Conservation (phyloP, 139 green algal species). For the Chlorella sp. region DNA sequence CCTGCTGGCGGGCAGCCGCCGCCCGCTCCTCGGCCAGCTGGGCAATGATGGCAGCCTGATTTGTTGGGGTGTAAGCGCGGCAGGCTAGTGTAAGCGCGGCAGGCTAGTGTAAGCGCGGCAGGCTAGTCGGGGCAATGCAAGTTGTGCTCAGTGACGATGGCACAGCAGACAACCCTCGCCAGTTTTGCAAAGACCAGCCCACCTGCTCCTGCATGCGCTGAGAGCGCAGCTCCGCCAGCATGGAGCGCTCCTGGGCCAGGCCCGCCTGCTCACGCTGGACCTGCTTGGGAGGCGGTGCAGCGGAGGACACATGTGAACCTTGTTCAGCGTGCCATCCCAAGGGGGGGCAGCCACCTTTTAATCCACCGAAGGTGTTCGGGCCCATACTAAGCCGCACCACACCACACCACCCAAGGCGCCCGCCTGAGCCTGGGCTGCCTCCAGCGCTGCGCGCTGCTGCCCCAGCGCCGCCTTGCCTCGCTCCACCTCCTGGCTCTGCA, state of each 20-base stretch:
- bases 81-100: too few species aligned
- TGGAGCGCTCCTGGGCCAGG: conserved; percentile 2
- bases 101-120: too few species aligned
- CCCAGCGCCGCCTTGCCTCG: background rate
- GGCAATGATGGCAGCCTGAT: background rate
- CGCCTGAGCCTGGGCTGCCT: conserved; percentile 22
- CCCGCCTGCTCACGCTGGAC: conserved; percentile 12
- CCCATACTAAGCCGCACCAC: too few species aligned
- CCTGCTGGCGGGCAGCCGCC: conserved; percentile 8
- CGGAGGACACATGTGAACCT: too few species aligned
- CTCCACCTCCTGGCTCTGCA: conserved; percentile 23
- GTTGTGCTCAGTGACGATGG: too few species aligned
- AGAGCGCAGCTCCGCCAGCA: conserved; percentile 16
- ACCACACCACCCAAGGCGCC: background rate
- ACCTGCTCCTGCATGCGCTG: conserved; percentile 31
- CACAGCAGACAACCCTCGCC: too few species aligned
- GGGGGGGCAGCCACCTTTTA: too few species aligned
- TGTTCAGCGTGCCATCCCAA: too few species aligned
- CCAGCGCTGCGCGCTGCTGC: conserved; percentile 11
- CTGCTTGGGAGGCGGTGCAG: conserved; percentile 12
- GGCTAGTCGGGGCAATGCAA: too few species aligned
- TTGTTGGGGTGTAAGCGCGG: too few species aligned
- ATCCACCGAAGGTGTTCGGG: too few species aligned
- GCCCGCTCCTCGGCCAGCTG: conserved; percentile 24
- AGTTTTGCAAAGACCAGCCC: too few species aligned